Base-by-base conservation (phyloP, 345 rosid species). In the Eucalyptus pauciflora region DNA sequence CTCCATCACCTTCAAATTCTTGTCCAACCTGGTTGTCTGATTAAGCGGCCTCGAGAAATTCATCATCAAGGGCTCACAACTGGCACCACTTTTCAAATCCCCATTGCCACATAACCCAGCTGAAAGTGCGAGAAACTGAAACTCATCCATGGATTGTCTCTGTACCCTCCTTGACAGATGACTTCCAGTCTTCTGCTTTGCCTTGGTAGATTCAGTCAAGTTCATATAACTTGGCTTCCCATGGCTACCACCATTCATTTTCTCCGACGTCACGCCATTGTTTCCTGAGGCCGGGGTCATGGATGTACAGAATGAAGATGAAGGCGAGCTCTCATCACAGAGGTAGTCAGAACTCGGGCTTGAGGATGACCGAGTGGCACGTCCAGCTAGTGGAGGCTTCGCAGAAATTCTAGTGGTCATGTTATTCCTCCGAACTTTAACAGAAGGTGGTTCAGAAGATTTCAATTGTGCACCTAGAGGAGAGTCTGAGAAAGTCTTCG, bases 101-200 rank as follows among this genome's bases (percentile, higher is more conserved):
- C 90, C 91, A 31, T 94, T 92, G 50, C 90, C 91, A 90, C 46
- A 71, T 71, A 94, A 91, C 29, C 88, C 93, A 5, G 91, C 94
- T 10, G 97, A 92, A 81, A 86, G 94, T 90, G 94, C 92, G 62
- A 93, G 91, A 90, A 97, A 96, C 94, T 95, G 98, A 91, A 94
- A 94, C 91, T 98, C 99, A 91, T 98, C 98, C 98, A 96, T 97
- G 60, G 98, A 96, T 86, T 95, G 99, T 89, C 98, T 96, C 31
- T 92, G 94, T 48, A 88, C 93, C 64, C 96, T 91, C 81, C 90
- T 90, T 24, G 93, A 91, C 64, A 89, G 83, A 79, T 89, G 83
- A 60, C 67, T 86, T 67, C 49, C 86, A 24, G 83, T 88, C 91
- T 94, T 95, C 90, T 92, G 92, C 89, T 97, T 97, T 3, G 98